Base-by-base conservation (phyloP, 805 yeast genomes). In the Lachancea fermentati region DNA sequence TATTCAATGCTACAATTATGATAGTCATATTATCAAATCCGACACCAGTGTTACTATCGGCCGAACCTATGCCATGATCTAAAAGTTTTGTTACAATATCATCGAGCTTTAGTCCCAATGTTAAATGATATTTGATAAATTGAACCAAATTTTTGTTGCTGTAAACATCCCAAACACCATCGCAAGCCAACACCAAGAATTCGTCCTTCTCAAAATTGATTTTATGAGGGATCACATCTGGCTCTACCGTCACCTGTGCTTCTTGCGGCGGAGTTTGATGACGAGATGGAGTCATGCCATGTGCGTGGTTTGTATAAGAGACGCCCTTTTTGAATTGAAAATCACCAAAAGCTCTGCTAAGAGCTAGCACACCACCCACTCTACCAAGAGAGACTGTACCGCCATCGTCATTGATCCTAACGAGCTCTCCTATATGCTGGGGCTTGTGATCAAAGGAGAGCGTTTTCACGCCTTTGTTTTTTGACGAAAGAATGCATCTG, bases 341-440 rank as follows among this genome's bases (percentile, higher is more conserved):
- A 62, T 83, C 89, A 19, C 88, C 86, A 60, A 91, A 85, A 41
- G 96, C 97, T 60, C 97, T 73, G 37, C 95, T 82, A 47, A 91
- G 71, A 0, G 97, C 97, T 62, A 91, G 73, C 49, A 88, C 86
- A 40, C 97, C 97, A 60, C 93, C 93, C 36, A 91, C 97, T 63
- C 98, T 76, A 41, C 95, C 95, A 61, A 80, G 75, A 33, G 86
- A 95, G 22, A 91, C 96, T 52, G 79, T 85, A 3, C 97, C 97
- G 42, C 97, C 97, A 19, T 96, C 95, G 40, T 89, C 87, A 50
- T 81, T 79, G 44, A 91, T 91, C 57, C 98, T 72, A 30, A 93
- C 79, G 60, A 83, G 75, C 63, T 91, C 98, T 39, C 97, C 97
- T 61, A 86, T 94, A 59, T 91, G 88, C 32, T 85, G 84, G 16